Conservation (phyloP, 768 basidiomycete genomes). For the Lyophyllum atratum region DNA sequence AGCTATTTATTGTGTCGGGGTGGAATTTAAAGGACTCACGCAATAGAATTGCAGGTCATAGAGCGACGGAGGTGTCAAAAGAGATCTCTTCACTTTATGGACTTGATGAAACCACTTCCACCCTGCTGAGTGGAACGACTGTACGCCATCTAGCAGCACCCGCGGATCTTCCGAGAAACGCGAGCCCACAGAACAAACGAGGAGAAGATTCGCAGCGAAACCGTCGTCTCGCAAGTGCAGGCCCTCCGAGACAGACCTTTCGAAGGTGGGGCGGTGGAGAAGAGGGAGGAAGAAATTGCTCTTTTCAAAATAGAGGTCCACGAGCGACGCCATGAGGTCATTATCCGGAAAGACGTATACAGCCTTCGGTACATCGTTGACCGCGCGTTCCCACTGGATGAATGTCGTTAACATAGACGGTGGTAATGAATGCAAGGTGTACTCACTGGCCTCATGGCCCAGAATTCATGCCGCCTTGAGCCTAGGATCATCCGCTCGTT, state of each 20-base stretch:
- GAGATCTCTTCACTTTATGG: constrained; percentile 59
- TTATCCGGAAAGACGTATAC: constrained; percentile 48
- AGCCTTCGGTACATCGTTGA: constrained; percentile 14
- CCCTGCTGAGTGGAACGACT: constrained; percentile 48
- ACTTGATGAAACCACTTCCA: constrained; percentile 75
- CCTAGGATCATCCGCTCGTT: constrained; percentile 12
- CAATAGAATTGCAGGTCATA: constrained; percentile 76
- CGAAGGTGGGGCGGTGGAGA: constrained; percentile 73
- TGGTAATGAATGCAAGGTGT: neutral
- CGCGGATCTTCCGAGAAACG: constrained; percentile 60
- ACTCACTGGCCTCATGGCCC: constrained; percentile 37
- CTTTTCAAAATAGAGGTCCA: constrained; percentile 65
- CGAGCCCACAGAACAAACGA: constrained; percentile 73
- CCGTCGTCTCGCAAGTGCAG: constrained; percentile 49
- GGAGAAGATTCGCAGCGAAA: constrained; percentile 63
- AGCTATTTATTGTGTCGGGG: neutral
- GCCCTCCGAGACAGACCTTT: constrained; percentile 45
- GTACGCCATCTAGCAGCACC: constrained; percentile 42
- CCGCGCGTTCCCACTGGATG: constrained; percentile 38
- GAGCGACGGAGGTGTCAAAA: constrained; percentile 66
- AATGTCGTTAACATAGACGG: neutral
- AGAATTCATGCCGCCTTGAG: constrained; percentile 36
- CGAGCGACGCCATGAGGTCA: constrained; percentile 51
- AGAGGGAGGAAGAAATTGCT: constrained; percentile 65
- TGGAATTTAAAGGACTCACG: constrained; percentile 32